phyloP scores from a whole-genome alignment of 2,329 filamentous ascomycete genomes.

The Penicillium sumatraense region DNA sequence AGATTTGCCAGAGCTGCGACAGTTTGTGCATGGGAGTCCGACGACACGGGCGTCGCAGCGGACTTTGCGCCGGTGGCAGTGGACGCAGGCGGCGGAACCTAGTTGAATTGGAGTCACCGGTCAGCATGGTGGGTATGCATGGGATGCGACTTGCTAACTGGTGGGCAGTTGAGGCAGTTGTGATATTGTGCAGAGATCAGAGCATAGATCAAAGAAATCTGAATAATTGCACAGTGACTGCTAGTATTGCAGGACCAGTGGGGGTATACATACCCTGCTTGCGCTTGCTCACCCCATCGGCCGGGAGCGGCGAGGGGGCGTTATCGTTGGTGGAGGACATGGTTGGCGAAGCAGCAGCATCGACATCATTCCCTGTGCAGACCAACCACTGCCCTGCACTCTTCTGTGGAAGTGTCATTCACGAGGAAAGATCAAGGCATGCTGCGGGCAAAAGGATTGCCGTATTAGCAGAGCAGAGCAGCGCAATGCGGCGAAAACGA shows the following conservation, averaged over 20 bases:
- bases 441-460: conserved; percentile 18
- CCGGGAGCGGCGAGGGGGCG: conserved; percentile 34
- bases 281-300: conserved; percentile 44
- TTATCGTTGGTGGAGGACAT: conserved; percentile 45
- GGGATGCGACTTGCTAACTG: too few relatives aligned
- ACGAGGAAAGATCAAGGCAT: conserved; percentile 23
- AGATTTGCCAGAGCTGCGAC: conserved; percentile 45
- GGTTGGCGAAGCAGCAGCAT: conserved; percentile 32
- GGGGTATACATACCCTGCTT: conserved; percentile 44
- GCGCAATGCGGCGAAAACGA: conserved; percentile 23
- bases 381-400: conserved; percentile 29
- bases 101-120: conserved; percentile 19
- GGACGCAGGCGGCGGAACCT: conserved; percentile 52
- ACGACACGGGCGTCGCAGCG: conserved; percentile 55
- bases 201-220: not conserved
- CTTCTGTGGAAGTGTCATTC: conserved; percentile 14
- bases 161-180: too few relatives aligned
- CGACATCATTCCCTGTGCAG: conserved; percentile 29
- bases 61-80: conserved; percentile 57
- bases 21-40: conserved; percentile 56
- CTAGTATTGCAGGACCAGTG: too few relatives aligned
- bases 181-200: not conserved
- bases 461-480: too few relatives aligned
- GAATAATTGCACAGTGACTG: too few relatives aligned
- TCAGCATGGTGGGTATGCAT: too few relatives aligned